These are phyloP conservation scores for Linnemannia exigua DNA, from an alignment of 192 early-diverging fungal genomes.

Conservation along the genomic window DNA sequence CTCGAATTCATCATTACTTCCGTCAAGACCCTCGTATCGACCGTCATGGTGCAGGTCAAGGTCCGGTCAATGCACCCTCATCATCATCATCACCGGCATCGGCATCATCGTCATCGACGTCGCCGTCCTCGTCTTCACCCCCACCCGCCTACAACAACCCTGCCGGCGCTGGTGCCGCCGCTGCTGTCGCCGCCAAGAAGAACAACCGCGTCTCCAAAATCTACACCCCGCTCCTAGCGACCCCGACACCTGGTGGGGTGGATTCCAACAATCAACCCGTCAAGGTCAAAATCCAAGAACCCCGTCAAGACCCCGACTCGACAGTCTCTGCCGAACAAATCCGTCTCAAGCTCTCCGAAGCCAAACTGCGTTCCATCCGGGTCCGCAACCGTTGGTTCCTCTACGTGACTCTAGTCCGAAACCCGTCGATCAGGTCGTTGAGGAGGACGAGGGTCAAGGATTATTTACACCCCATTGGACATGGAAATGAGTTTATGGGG, in stretches of 20 bases:
- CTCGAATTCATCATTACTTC: constrained; percentile 49
- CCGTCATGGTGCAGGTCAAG: constrained; percentile 15
- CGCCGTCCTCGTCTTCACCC: constrained; percentile 24
- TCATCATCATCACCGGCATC: background rate
- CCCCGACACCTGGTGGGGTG: background rate
- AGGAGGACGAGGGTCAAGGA: constrained; percentile 24
- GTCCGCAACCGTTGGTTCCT: constrained; percentile 51
- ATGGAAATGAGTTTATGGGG: constrained; percentile 16
- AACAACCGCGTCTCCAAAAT: constrained; percentile 5
- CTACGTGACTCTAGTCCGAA: constrained; percentile 37
- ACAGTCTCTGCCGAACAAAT: constrained; percentile 38
- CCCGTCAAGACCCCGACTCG: constrained; percentile 14
- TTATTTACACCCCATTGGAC: constrained; percentile 40
- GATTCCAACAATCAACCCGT: too few relatives aligned
- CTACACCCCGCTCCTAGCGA: constrained; percentile 24
- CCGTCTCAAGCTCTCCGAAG: constrained; percentile 31
- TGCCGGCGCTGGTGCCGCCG: background rate
- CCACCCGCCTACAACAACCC: constrained; percentile 24
- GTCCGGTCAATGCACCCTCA: background rate
- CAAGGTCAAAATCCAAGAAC: constrained; percentile 5
- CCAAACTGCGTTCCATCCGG: constrained; percentile 47
- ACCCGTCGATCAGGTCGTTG: constrained; percentile 30
- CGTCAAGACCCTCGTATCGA: constrained; percentile 36
- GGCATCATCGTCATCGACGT: background rate
- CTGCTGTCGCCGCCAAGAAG: background rate